These are phyloP conservation scores for Ogataea hybrid DNA, from an alignment of 1,139 yeast genomes.

Conservation along the genomic window DNA sequence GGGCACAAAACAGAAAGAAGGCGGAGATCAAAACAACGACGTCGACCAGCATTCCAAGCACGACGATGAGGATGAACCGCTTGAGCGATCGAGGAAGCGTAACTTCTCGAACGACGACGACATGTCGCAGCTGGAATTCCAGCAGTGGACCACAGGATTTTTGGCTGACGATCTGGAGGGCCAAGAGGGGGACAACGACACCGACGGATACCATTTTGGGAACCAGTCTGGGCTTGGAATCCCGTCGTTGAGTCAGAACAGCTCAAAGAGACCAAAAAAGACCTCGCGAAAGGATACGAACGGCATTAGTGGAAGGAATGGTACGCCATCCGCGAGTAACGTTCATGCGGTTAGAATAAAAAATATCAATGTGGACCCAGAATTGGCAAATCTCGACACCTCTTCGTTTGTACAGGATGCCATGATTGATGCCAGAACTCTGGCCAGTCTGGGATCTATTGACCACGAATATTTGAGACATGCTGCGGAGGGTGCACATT, in stretches of 20 bases:
- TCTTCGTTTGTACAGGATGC: conserved; percentile 60
- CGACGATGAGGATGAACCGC: conserved; percentile 63
- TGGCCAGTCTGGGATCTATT: conserved; percentile 45
- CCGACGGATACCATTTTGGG: conserved; percentile 13
- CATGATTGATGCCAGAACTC: conserved; percentile 60
- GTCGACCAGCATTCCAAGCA: conserved; percentile 18
- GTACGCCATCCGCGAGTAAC: background rate
- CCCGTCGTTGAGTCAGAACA: conserved; percentile 8
- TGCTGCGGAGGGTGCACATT: conserved; percentile 27
- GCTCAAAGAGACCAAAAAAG: conserved; percentile 22
- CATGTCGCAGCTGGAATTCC: conserved; percentile 43
- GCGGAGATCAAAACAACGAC: conserved; percentile 11
- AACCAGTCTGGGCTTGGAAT: conserved; percentile 14
- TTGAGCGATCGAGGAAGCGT: conserved; percentile 33
- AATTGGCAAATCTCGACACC: conserved; percentile 48
- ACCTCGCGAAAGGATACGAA: conserved; percentile 7
- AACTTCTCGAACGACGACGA: conserved; percentile 35
- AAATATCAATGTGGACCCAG: conserved; percentile 56
- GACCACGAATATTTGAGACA: conserved; percentile 41
- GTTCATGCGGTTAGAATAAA: conserved; percentile 4
- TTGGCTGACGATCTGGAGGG: conserved; percentile 41
- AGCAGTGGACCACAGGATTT: conserved; percentile 52
- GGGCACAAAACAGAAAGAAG: conserved; percentile 23
- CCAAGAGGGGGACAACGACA: conserved; percentile 15
- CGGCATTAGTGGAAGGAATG: background rate